These are phyloP conservation scores for Lichtheimia ornata DNA, from an alignment of 371 early-diverging fungal genomes.

Conservation along the genomic window DNA sequence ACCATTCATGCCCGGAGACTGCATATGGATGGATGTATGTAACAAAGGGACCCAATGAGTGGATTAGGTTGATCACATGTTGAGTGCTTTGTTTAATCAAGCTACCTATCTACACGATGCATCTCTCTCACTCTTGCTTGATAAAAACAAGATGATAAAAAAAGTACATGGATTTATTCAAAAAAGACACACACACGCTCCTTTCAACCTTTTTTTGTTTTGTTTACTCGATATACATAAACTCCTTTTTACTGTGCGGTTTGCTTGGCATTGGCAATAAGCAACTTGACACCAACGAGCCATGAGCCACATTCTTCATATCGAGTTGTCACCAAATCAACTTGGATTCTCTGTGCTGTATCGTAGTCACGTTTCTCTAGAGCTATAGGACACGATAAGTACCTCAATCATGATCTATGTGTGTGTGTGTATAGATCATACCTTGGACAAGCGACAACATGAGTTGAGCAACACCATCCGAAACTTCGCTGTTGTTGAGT, in stretches of 20 bases:
- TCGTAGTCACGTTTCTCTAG: conserved; percentile 23
- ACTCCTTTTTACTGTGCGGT: conserved; percentile 7
- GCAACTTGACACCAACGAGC: conserved; percentile 24
- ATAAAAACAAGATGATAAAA: too few species aligned
- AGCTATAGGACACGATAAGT: conserved; percentile 6
- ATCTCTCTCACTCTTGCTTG: too few species aligned
- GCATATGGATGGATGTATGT: too few species aligned
- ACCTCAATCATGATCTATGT: neutral
- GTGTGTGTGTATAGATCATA: conserved; percentile 12
- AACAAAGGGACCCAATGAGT: too few species aligned
- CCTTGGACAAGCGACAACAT: conserved; percentile 63
- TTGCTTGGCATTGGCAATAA: conserved; percentile 22
- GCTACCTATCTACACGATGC: too few species aligned
- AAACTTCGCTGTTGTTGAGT: conserved; percentile 72
- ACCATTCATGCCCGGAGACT: too few species aligned
- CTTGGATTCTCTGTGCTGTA: conserved; percentile 21
- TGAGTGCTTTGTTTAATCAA: too few species aligned
- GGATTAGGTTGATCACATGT: too few species aligned
- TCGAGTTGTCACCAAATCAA: conserved; percentile 23
- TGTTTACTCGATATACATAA: too few species aligned
- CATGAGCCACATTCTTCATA: conserved; percentile 28
- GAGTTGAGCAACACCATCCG: conserved; percentile 51
- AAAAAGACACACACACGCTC: too few species aligned
- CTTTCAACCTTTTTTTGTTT: too few species aligned
- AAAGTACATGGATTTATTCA: too few species aligned